Base-by-base conservation (phyloP, 1,284 basidiomycete genomes). In the Cutaneotrichosporon sp. region DNA sequence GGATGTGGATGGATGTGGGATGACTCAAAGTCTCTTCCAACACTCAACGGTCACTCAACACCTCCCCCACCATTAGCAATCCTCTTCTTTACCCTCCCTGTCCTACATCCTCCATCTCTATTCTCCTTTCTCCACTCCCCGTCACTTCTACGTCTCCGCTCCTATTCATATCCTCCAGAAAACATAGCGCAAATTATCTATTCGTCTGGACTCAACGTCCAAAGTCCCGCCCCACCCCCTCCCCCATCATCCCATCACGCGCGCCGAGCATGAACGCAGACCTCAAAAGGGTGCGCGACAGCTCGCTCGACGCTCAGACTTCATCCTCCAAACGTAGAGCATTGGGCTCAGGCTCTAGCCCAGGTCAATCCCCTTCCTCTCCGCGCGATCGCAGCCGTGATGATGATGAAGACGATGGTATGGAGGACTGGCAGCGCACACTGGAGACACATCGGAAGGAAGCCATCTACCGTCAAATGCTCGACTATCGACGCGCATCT, bases 401-500 rank as follows among this genome's bases (percentile, higher is more conserved):
- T 14, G 52, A 46, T 22, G 45, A 19, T 14, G 70, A 67, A 8
- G 68, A 67, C 24, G 67, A 64, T 12, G 59, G 56, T 1, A 42
- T 64, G 29, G 71, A 71, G 52, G 71, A 74, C 37, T 74, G 71
- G 71, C 61, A 62, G 61, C 63, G 60, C 46, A 62, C 68, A 16
- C 65, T 74, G 22, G 66, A 74, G 60, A 75, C 79, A 19, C 86
- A 86, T 70, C 84, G 89, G 55, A 96, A 97, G 75, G 90, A 93
- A 69, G 92, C 92, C 37, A 87, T 97, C 47, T 94, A 85, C 72
- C 81, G 92, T 44, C 82, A 90, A 58, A 92, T 97, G 90, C 86
- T 82, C 66, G 84, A 92, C 65, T 93, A 94, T 71, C 84, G 86
- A 48, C 82, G 90, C 54, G 85, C 90, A 74, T 80, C 85, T 68